Base-by-base conservation (phyloP, 257 asterid species). In the Nicotiana noctiflora region DNA sequence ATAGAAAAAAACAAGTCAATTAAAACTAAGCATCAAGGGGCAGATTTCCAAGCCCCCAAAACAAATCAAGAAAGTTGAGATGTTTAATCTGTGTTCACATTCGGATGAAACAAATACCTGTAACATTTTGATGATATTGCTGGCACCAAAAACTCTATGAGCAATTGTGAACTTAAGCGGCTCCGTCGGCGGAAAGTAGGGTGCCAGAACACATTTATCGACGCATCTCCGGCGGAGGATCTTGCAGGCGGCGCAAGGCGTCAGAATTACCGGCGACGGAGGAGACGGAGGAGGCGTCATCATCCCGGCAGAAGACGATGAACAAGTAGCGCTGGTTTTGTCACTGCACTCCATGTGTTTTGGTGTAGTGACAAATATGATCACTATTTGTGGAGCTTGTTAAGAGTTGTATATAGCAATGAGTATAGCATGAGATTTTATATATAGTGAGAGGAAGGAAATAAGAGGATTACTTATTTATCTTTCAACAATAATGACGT, bases 221-320 rank as follows among this genome's bases (percentile, higher is more conserved):
- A 56, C 86, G 61, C 88, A 86, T 44, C 86, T 44, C 15, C 88
- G 81, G 46, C 88, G 81, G 57, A 86, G 86, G 65, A 86, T 86
- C 63, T 83, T 86, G 86, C 88, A 86, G 59, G 88, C 88, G n/a
- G 88, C 88, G 49, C 88, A 86, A 18, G 88, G 88, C 17, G 82
- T 80, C 21, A 86, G 56, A 27, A 83, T 72, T 9, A 83, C 79
- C 2, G 52, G 17, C 10, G 72, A 59, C 11, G 84, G 82, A 21
- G 86, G 66, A 25, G 81, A 17, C 2, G 84, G 56, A 10, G 83
- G 49, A 17, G 67, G 49, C 56, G 18, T 11, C 18, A 14, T 51
- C 17, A 12, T 51, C 13, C 56, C 18, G 56, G 56, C 56, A 51
- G 56, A 51, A 13, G 56, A 11, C 6, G 56, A 14, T 11, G 56